A percentile compares a stretch with the other conserved stretches of the same genome.
Conservation (phyloP, 768 basidiomycete species). For the Kwoniella dendrophila region DNA sequence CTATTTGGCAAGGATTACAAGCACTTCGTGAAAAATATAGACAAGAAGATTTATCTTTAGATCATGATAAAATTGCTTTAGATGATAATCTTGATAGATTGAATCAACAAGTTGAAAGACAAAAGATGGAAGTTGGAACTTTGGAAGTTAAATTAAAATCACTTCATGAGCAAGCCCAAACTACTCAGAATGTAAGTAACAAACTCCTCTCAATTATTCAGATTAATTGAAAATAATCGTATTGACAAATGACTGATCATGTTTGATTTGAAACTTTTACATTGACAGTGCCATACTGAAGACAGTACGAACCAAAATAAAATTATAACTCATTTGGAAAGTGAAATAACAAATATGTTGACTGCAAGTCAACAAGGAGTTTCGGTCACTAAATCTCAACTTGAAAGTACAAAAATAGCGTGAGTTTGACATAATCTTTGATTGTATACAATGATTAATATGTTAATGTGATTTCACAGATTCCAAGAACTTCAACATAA, state of each 20-base stretch:
- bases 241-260: constrained; percentile 1
- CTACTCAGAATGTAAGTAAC: constrained; percentile 46
- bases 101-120: constrained; percentile 73
- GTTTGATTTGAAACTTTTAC: not conserved
- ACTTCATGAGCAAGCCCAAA: constrained; percentile 46
- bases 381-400: constrained; percentile 43
- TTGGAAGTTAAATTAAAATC: constrained; percentile 65
- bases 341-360: constrained; percentile 47
- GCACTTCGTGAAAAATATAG: constrained; percentile 72
- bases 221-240: not conserved
- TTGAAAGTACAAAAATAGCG: constrained; percentile 52
- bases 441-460: no score
- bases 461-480: constrained; percentile 20
- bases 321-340: constrained; percentile 45
- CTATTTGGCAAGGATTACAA: constrained; percentile 75
- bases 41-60: constrained; percentile 68
- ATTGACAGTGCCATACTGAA: no score
- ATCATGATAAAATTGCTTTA: constrained; percentile 75
- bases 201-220: not conserved
- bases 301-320: constrained; percentile 47
- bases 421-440: constrained; percentile 25
- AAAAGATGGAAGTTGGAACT: constrained; percentile 75
- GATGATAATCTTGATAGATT: constrained; percentile 82
- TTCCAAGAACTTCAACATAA: constrained; percentile 47
- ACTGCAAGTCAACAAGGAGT: constrained; percentile 52